These are phyloP conservation scores for Martensiomyces pterosporus DNA, from an alignment of 192 early-diverging fungal genomes.

Conservation along the genomic window DNA sequence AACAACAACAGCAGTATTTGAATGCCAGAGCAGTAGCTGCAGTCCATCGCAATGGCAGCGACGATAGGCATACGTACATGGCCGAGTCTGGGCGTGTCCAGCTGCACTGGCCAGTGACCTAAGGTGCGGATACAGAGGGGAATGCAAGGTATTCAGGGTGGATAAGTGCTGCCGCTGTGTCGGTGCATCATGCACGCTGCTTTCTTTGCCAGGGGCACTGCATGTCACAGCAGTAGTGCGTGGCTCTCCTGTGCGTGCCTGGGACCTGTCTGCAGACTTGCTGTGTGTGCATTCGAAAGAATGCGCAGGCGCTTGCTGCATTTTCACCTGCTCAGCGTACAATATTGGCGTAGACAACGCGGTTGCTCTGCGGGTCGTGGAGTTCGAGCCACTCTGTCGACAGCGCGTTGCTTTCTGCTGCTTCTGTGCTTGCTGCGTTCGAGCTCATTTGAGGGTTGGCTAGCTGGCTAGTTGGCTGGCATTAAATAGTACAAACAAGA, in stretches of 20 bases:
- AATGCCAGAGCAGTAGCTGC: too few species aligned
- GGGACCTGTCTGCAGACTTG: too few species aligned
- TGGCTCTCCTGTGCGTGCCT: too few species aligned
- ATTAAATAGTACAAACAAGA: constrained; percentile 16
- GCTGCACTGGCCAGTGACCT: constrained; percentile 80
- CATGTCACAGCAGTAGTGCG: too few species aligned
- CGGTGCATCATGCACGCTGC: too few species aligned
- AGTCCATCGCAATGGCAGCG: background rate
- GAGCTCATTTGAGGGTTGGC: constrained; percentile 16
- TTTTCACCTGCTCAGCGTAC: constrained; percentile 46
- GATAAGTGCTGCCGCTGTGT: too few species aligned
- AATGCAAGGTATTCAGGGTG: too few species aligned
- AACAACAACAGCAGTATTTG: too few species aligned
- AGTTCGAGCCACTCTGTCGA: constrained; percentile 63
- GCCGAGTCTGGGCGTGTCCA: constrained; percentile 37
- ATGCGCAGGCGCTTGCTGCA: too few species aligned
- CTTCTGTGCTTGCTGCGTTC: constrained; percentile 7
- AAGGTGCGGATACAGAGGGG: constrained; percentile 4
- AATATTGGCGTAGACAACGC: constrained; percentile 65
- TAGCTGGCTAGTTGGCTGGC: constrained; percentile 5
- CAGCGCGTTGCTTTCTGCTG: background rate
- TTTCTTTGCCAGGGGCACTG: too few species aligned
- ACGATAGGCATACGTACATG: constrained; percentile 47
- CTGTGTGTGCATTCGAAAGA: too few species aligned
- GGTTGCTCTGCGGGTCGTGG: constrained; percentile 59